Evolutionary conservation across 1,139 yeast species (phyloP).

Genomic region (Pneumocystis oryctolagi): DNA sequence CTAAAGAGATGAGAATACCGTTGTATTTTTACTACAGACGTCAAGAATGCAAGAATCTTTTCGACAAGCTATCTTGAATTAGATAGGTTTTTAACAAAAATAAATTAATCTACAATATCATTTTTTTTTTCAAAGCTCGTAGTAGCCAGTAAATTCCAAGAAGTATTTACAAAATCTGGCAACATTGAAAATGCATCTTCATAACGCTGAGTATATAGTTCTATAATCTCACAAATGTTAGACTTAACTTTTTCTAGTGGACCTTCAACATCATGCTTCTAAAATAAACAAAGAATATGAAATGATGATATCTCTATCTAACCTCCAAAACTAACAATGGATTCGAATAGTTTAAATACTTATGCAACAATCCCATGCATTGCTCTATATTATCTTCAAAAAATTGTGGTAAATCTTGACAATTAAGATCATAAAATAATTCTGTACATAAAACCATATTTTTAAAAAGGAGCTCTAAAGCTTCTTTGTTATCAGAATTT

Average conservation of each 20-base stretch:
- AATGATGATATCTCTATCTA: not conserved
- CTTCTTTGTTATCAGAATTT: slow-evolving; percentile 30
- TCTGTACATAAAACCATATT: slow-evolving; percentile 59
- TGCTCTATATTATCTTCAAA: slow-evolving; percentile 75
- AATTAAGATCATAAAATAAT: slow-evolving; percentile 80
- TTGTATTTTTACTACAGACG: slow-evolving; percentile 63
- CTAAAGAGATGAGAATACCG: slow-evolving; percentile 49
- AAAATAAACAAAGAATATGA: not conserved
- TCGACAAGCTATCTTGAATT: slow-evolving; percentile 38
- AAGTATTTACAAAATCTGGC: slow-evolving; percentile 61
- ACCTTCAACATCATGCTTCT: slow-evolving; percentile 57
- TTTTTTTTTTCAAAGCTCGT: slow-evolving; percentile 59
- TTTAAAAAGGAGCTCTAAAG: slow-evolving; percentile 47
- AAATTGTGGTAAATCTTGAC: slow-evolving; percentile 96
- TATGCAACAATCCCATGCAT: slow-evolving; percentile 71
- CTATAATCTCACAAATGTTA: slow-evolving; percentile 69
- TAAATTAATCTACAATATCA: slow-evolving; percentile 34
- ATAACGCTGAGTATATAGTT: slow-evolving; percentile 76
- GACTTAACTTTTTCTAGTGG: slow-evolving; percentile 62
- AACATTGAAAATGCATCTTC: slow-evolving; percentile 76
- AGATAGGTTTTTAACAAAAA: not conserved
- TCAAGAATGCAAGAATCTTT: slow-evolving; percentile 63
- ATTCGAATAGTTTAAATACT: slow-evolving; percentile 52
- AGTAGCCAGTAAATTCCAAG: slow-evolving; percentile 63
- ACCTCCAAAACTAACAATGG: slow-evolving; percentile 33